phyloP scores from a whole-genome alignment of 805 yeast species.

The Barnettozyma sp. region DNA sequence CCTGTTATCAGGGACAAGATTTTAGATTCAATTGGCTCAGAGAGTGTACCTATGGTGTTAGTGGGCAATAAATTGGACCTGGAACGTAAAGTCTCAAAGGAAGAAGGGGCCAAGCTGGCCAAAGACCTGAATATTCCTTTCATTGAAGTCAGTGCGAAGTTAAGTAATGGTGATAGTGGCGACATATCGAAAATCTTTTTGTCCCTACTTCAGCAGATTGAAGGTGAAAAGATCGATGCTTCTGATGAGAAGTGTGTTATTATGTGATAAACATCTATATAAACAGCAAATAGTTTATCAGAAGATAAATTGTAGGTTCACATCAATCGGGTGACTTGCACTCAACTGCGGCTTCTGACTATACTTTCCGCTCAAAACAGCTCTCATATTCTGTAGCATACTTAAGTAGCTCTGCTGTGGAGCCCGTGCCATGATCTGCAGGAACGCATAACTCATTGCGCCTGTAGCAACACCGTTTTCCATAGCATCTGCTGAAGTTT shows the following conservation, averaged over 20 bases:
- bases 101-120: slow-evolving; percentile 59
- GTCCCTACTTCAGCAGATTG: slow-evolving; percentile 53
- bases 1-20: slow-evolving; percentile 78
- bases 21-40: slow-evolving; percentile 58
- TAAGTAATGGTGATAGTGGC: slow-evolving; percentile 67
- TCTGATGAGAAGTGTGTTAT: slow-evolving; percentile 45
- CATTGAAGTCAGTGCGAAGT: slow-evolving; percentile 78
- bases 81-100: slow-evolving; percentile 53
- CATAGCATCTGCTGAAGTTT: slow-evolving; percentile 76
- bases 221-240: slow-evolving; percentile 50
- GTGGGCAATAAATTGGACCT: slow-evolving; percentile 76
- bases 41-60: slow-evolving; percentile 68
- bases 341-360: slow-evolving; percentile 80
- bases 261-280: too few species aligned
- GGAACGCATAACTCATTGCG: slow-evolving; percentile 79
- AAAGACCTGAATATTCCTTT: slow-evolving; percentile 61
- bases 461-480: slow-evolving; percentile 72
- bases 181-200: slow-evolving; percentile 62
- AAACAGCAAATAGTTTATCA: too few species aligned
- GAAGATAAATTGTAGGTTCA: slow-evolving; percentile 40
- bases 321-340: slow-evolving; percentile 75
- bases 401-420: slow-evolving; percentile 65
- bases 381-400: slow-evolving; percentile 64
- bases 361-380: slow-evolving; percentile 54
- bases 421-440: slow-evolving; percentile 51